Evolutionary conservation across 495 filamentous ascomycete genomes (phyloP).

Genomic region (Trichocladium uniseriatum): DNA sequence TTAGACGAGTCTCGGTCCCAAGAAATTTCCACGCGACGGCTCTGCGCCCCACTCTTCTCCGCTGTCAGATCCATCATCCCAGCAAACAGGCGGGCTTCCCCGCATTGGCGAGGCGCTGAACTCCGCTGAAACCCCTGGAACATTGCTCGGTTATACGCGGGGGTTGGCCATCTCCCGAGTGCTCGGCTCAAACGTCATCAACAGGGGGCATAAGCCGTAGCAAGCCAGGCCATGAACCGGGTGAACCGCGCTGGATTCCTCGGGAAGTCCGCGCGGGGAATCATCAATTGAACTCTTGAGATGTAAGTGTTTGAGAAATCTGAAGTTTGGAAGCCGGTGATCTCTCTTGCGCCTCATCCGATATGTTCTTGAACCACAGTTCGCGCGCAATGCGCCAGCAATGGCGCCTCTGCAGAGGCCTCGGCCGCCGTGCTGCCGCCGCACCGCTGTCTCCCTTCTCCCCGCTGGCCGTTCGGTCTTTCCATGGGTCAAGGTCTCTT

Average conservation of each 20-base stretch:
- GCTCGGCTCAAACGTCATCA: conserved; percentile 25
- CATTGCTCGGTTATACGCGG: conserved; percentile 28
- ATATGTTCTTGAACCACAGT: conserved; percentile 39
- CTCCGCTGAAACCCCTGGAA: no score
- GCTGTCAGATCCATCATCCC: conserved; percentile 1
- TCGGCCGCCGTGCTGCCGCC: conserved; percentile 24
- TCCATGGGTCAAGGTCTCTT: conserved; percentile 52
- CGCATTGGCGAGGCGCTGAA: no score
- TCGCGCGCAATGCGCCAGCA: conserved; percentile 34
- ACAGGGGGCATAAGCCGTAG: conserved; percentile 22
- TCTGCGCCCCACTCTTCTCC: conserved; percentile 7
- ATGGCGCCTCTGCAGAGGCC: conserved; percentile 29
- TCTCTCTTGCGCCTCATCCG: conserved; percentile 1
- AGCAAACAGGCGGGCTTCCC: neutral
- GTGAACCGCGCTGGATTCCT: neutral
- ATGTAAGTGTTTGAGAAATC: conserved; percentile 10
- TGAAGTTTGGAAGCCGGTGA: conserved; percentile 6
- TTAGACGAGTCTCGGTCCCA: conserved; percentile 4
- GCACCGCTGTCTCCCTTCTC: conserved; percentile 4
- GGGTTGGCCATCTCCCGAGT: conserved; percentile 10
- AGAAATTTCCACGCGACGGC: conserved; percentile 22
- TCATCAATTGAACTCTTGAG: conserved; percentile 14
- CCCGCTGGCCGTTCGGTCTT: conserved; percentile 29
- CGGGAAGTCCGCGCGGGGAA: neutral
- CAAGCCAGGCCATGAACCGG: conserved; percentile 16